phyloP scores from a whole-genome alignment of 2,329 filamentous ascomycete genomes.

The Colletotrichum cordylinicola region DNA sequence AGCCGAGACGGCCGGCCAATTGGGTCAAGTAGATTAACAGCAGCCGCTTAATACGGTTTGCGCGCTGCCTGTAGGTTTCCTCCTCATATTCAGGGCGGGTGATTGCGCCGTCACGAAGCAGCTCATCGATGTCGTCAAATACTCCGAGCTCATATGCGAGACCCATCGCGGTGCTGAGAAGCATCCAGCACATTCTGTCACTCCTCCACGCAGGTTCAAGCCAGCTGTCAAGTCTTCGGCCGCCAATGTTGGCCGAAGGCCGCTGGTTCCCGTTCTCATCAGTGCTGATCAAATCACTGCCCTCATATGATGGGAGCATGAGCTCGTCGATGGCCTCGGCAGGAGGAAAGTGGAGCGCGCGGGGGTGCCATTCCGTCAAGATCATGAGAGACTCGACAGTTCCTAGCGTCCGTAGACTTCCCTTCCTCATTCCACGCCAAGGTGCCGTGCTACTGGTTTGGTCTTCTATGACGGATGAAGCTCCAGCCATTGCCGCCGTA shows the following conservation, averaged over 20 bases:
- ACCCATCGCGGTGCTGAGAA: conserved; percentile 88
- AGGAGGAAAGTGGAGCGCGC: conserved; percentile 91
- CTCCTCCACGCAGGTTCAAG: conserved; percentile 94
- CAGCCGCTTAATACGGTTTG: conserved; percentile 82
- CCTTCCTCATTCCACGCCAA: conserved; percentile 73
- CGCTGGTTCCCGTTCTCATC: conserved; percentile 48
- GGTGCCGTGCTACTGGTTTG: conserved; percentile 73
- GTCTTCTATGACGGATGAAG: conserved; percentile 40
- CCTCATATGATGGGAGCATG: conserved; percentile 66
- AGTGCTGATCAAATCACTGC: conserved; percentile 45
- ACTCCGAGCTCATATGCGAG: conserved; percentile 93
- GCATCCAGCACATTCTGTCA: conserved; percentile 98
- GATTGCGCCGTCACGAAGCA: conserved; percentile 63
- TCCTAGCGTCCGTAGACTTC: conserved; percentile 85
- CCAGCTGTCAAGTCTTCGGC: conserved; percentile 91
- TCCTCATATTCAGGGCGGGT: conserved; percentile 74
- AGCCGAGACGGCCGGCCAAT: conserved; percentile 88
- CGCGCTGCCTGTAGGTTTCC: conserved; percentile 77
- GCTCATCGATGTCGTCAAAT: conserved; percentile 86
- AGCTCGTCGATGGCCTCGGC: conserved; percentile 76
- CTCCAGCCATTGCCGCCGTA: conserved; percentile 21
- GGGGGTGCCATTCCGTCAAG: conserved; percentile 95
- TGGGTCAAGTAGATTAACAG: conserved; percentile 92
- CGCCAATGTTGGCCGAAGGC: conserved; percentile 69
- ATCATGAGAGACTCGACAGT: conserved; percentile 95